Evolutionary conservation across 2,329 filamentous ascomycete species (phyloP).

Genomic region (Iodosphaeria phyllophila): DNA sequence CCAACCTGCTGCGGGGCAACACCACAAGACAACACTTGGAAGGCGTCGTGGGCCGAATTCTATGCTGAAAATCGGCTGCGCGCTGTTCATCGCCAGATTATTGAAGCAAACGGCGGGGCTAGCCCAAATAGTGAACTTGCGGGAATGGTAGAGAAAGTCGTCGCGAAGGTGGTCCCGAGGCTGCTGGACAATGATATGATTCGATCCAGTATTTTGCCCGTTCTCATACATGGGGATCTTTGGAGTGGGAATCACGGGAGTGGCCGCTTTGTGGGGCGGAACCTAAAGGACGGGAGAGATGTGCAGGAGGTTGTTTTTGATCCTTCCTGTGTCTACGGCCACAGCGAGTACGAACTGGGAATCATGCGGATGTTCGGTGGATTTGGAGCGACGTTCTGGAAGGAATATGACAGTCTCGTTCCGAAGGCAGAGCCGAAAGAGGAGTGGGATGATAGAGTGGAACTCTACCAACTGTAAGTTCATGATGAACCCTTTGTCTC

Average conservation of each 20-base stretch:
- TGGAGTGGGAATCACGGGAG: slow-evolving; percentile 72
- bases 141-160: slow-evolving; percentile 44
- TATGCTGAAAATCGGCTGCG: slow-evolving; percentile 61
- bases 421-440: slow-evolving; percentile 62
- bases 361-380: slow-evolving; percentile 97
- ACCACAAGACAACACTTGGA: slow-evolving; percentile 60
- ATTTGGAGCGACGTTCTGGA: slow-evolving; percentile 52
- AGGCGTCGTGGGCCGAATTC: slow-evolving; percentile 64
- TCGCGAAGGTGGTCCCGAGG: slow-evolving; percentile 48
- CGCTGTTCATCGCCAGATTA: slow-evolving; percentile 38
- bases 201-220: slow-evolving; percentile 47
- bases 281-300: too few species aligned
- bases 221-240: slow-evolving; percentile 79
- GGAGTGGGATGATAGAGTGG: slow-evolving; percentile 72
- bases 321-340: slow-evolving; percentile 63
- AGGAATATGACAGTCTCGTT: slow-evolving; percentile 57
- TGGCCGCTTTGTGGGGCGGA: slow-evolving; percentile 36
- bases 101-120: slow-evolving; percentile 45
- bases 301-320: slow-evolving; percentile 69
- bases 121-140: slow-evolving; percentile 41
- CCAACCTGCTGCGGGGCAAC: slow-evolving; percentile 78
- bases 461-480: slow-evolving; percentile 65
- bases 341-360: slow-evolving; percentile 77
- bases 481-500: slow-evolving; percentile 1
- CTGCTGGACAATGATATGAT: slow-evolving; percentile 54